A percentile compares a stretch with the other conserved stretches of the same genome.
These are phyloP conservation scores for Lodderomyces elongisporus DNA, from an alignment of 1,139 yeast species.

Conservation along the genomic window DNA sequence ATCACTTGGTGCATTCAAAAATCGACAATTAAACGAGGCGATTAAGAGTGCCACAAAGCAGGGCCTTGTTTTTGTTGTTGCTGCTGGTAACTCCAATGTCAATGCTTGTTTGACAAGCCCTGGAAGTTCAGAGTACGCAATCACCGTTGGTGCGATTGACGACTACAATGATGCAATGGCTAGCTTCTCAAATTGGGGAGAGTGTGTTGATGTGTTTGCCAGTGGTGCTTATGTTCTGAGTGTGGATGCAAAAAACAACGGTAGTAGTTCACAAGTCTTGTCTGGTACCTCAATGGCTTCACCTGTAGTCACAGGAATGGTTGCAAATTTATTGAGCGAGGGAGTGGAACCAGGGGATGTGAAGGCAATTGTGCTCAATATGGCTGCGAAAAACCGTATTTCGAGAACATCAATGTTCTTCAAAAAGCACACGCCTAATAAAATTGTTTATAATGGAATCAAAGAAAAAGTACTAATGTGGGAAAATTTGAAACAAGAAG, in stretches of 20 bases:
- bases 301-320: constrained; percentile 73
- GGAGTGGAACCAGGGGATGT: constrained; percentile 48
- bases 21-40: constrained; percentile 64
- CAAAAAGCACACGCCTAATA: constrained; percentile 33
- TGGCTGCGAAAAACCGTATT: constrained; percentile 33
- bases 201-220: constrained; percentile 79
- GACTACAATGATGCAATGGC: constrained; percentile 67
- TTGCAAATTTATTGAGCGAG: constrained; percentile 55
- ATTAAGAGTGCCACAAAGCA: constrained; percentile 63
- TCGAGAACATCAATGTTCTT: constrained; percentile 27
- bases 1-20: constrained; percentile 70
- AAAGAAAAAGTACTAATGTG: constrained; percentile 12
- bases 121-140: constrained; percentile 64
- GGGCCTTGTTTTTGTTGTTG: constrained; percentile 77
- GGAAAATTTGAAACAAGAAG: constrained; percentile 12
- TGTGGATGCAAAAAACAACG: constrained; percentile 25
- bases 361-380: constrained; percentile 32
- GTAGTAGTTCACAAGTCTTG: constrained; percentile 35
- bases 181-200: constrained; percentile 80
- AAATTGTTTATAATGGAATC: constrained; percentile 33
- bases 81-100: constrained; percentile 79
- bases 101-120: constrained; percentile 82
- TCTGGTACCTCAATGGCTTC: constrained; percentile 91
- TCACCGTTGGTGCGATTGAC: constrained; percentile 85
- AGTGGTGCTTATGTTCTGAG: constrained; percentile 67